A percentile compares a stretch with the other conserved stretches of the same genome.
Conservation (phyloP, 129 eudicot species). For the Scalesia atractyloides region DNA sequence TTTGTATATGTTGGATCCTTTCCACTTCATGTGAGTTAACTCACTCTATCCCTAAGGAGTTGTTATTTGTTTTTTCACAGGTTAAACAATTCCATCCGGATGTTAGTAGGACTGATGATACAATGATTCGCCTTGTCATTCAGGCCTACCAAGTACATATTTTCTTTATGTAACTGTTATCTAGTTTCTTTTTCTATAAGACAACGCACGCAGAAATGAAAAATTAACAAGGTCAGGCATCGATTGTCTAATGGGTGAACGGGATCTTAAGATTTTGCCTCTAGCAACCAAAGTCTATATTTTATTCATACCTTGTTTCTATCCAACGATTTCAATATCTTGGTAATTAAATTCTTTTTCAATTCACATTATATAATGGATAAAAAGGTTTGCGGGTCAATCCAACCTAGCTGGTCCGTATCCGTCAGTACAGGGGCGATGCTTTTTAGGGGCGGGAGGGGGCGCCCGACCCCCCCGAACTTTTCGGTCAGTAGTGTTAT, state of each 20-base stretch:
- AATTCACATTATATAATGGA: background rate
- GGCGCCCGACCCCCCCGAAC: too few species aligned
- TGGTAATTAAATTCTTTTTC: background rate
- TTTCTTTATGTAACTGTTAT: background rate
- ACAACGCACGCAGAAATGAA: background rate
- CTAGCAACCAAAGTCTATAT: too few species aligned
- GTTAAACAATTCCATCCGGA: constrained; percentile 97
- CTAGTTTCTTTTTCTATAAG: background rate
- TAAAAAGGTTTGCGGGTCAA: background rate
- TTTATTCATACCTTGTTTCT: background rate
- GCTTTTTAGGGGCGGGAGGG: too few species aligned
- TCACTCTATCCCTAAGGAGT: background rate
- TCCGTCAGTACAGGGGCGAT: too few species aligned
- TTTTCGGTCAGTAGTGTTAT: too few species aligned
- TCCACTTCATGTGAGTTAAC: too few species aligned
- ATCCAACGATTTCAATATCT: background rate
- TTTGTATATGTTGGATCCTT: too few species aligned
- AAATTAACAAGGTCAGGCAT: background rate
- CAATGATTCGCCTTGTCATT: constrained; percentile 79
- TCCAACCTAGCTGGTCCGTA: background rate
- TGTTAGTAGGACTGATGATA: constrained; percentile 52
- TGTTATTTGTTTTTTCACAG: constrained; percentile 31
- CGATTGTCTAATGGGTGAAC: background rate
- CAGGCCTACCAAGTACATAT: constrained; percentile 80
- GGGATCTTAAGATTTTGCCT: background rate